These are phyloP conservation scores for Ceratobasidium sp. DNA, from an alignment of 1,284 basidiomycete species.

Conservation along the genomic window DNA sequence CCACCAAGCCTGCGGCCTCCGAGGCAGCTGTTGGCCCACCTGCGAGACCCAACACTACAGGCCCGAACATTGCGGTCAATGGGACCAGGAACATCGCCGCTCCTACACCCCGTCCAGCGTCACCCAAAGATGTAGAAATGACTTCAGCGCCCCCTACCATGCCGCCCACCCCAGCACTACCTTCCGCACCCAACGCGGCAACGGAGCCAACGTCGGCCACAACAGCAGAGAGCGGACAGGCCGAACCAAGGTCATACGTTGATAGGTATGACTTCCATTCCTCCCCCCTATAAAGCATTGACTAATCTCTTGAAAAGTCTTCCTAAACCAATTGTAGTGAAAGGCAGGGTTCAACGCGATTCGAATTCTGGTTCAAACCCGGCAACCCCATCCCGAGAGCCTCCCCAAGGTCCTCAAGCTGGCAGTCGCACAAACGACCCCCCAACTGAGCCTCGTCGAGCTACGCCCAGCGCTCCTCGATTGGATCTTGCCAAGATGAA, in stretches of 20 bases:
- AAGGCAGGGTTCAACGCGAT: conserved; percentile 40
- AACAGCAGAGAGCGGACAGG: conserved; percentile 42
- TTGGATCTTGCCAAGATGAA: conserved; percentile 41
- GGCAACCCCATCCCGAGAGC: conserved; percentile 53
- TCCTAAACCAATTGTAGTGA: conserved; percentile 38
- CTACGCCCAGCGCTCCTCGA: conserved; percentile 42
- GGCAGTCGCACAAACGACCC: conserved; percentile 53
- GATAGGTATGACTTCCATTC: conserved; percentile 54
- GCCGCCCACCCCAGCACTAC: conserved; percentile 38
- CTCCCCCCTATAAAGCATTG: background rate
- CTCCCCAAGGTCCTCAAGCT: conserved; percentile 58
- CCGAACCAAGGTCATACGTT: conserved; percentile 35
- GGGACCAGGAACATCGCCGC: conserved; percentile 41
- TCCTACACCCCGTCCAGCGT: conserved; percentile 2
- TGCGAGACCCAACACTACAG: conserved; percentile 10
- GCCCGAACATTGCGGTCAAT: conserved; percentile 47
- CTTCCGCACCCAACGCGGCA: conserved; percentile 46
- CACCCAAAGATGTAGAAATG: conserved; percentile 41
- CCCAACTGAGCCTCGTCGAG: conserved; percentile 45
- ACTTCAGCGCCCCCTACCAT: conserved; percentile 15
- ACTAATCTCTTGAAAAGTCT: conserved; percentile 14
- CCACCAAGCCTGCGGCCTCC: conserved; percentile 46
- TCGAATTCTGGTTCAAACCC: conserved; percentile 10
- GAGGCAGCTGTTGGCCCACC: conserved; percentile 29
- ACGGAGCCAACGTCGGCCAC: conserved; percentile 25